Evolutionary conservation across 768 basidiomycete species (phyloP), one percentile per base, ranked within the genome.

Genomic region (Hygrocybe punicea): DNA sequence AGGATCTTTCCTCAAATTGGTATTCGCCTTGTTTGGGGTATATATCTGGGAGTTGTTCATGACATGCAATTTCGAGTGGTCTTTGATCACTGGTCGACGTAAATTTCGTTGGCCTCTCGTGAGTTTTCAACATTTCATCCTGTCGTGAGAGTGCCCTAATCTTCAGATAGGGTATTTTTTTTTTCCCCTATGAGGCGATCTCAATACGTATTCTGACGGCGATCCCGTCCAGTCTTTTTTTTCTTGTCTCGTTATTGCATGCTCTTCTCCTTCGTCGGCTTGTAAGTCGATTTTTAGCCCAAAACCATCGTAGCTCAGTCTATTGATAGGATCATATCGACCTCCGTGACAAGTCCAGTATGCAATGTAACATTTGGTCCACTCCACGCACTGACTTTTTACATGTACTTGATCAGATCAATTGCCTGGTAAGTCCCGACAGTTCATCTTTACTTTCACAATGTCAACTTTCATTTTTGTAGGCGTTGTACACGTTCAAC

Each of bases 191-290:
- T 50, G 51, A 24, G 16, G 23, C 45, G 33, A 9, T 40, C 51
- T 13, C 36, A 39, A 6, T 52, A 4, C 11, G 16, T 8, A 19
- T n/a, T 13, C 16, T n/a, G 11, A 19, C 23, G 5, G 13, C 44
- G 21, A 19, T 4, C 29, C 8, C 5, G 21, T 17, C 2, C 47
- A 75, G 86, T 81, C 23, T 84, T 86, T 58, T 85, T 86, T 66
- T 87, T 89, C 66, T 71, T 86, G 23, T 85, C 82, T 65, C 82
- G 87, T 58, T 89, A 89, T 67, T 85, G 84, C 68, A 83, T 88
- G 76, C 63, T 89, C n/a, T 74, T 82, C 56, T 79, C 86, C 3
- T 76, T 87, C 63, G 67, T 84, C 60, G 85, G 86, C 56, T 60
- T 89, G 86, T 85, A 65, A 71, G 82, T 70, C 42, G 23, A 24